These are phyloP conservation scores for Diaporthe destruens DNA, from an alignment of 2,329 filamentous ascomycete genomes.

Conservation along the genomic window DNA sequence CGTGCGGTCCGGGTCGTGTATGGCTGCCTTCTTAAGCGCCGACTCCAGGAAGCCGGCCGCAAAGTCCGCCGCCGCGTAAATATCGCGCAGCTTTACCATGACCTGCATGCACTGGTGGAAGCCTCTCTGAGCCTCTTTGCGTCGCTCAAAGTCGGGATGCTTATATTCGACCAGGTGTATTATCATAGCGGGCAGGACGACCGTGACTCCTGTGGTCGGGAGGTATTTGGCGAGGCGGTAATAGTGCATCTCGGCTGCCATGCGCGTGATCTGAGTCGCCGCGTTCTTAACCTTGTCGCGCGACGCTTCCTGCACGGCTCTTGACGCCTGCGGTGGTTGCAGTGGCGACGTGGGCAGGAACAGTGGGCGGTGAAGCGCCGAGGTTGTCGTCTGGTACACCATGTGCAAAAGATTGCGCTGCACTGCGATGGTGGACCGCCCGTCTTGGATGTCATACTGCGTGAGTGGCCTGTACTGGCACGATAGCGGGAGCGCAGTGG, in stretches of 20 bases:
- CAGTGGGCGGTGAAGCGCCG: constrained; percentile 90
- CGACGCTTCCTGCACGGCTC: constrained; percentile 84
- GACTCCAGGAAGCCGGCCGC: constrained; percentile 96
- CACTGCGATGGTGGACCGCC: constrained; percentile 71
- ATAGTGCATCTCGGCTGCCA: constrained; percentile 81
- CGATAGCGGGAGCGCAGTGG: constrained; percentile 75
- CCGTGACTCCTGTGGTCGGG: constrained; percentile 90
- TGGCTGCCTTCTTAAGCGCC: constrained; percentile 87
- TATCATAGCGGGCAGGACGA: constrained; percentile 91
- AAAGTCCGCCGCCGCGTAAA: constrained; percentile 94
- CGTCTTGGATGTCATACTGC: constrained; percentile 68
- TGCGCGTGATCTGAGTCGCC: constrained; percentile 86
- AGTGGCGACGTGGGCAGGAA: constrained; percentile 81
- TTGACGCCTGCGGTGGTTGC: constrained; percentile 65
- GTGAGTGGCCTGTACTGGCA: constrained; percentile 75
- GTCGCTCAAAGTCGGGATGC: constrained; percentile 77
- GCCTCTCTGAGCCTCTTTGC: constrained; percentile 79
- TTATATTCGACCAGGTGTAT: constrained; percentile 95
- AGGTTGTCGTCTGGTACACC: constrained; percentile 92
- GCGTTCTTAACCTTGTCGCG: constrained; percentile 85
- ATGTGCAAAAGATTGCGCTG: constrained; percentile 92
- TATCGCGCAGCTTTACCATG: constrained; percentile 87
- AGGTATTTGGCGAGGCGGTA: constrained; percentile 82
- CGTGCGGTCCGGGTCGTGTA: constrained; percentile 67
- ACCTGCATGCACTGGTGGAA: constrained; percentile 95